Evolutionary conservation across 2,329 filamentous ascomycete genomes (phyloP).

Genomic region (Claviceps quebecensis): DNA sequence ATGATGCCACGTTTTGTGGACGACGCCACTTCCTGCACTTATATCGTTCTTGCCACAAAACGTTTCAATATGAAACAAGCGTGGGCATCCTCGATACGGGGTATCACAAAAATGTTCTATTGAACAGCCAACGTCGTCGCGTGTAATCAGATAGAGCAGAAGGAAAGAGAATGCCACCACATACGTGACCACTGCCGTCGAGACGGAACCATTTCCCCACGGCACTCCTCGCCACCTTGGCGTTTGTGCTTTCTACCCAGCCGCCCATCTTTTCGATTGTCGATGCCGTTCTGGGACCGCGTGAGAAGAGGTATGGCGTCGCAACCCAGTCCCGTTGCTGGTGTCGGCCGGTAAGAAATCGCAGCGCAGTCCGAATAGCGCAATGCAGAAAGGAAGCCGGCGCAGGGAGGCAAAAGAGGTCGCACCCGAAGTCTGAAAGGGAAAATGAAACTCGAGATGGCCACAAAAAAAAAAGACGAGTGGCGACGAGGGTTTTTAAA

Average conservation of each 20-base stretch:
- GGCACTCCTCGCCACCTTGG: constrained; percentile 45
- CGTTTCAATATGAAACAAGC: not conserved
- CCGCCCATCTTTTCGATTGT: constrained; percentile 24
- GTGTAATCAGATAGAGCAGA: not conserved
- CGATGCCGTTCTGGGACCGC: not conserved
- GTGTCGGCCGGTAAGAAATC: not conserved
- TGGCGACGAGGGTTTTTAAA: not conserved
- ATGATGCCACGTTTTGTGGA: not conserved
- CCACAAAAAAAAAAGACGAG: not conserved
- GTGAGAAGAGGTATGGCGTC: not conserved
- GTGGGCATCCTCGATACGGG: not conserved
- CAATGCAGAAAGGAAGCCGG: not conserved
- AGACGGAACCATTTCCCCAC: constrained; percentile 66
- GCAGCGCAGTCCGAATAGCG: not conserved
- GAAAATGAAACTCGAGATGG: no score
- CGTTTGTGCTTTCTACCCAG: constrained; percentile 37
- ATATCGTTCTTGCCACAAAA: not conserved
- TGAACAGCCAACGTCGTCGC: not conserved
- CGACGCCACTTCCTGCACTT: not conserved
- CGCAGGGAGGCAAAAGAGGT: not conserved
- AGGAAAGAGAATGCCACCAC: constrained; percentile 21
- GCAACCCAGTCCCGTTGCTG: not conserved
- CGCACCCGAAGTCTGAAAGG: not conserved
- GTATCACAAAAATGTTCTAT: not conserved
- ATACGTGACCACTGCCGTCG: constrained; percentile 70